phyloP scores from a whole-genome alignment of 2,329 filamentous ascomycete species.

The Cladobotryum mycophilum region DNA sequence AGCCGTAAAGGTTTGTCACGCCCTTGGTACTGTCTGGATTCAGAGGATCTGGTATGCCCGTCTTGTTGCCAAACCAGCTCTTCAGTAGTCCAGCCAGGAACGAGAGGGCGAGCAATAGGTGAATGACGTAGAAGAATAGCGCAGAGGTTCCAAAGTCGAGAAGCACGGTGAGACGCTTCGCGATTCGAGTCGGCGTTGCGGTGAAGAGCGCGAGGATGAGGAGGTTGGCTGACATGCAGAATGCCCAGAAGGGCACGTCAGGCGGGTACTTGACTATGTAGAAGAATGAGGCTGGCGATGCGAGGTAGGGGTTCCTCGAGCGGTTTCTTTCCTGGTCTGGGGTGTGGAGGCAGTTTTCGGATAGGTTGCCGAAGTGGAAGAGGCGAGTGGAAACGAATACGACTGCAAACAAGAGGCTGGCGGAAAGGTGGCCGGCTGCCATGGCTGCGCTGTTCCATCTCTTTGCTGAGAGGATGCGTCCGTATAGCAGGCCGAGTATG shows the following conservation, averaged over 20 bases:
- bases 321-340: slow-evolving; percentile 29
- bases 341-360: slow-evolving; percentile 35
- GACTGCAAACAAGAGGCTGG: slow-evolving; percentile 25
- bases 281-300: slow-evolving; percentile 36
- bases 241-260: slow-evolving; percentile 40
- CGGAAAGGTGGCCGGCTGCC: slow-evolving; percentile 22
- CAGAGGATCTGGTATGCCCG: slow-evolving; percentile 20
- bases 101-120: slow-evolving; percentile 27
- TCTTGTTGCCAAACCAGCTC: slow-evolving; percentile 29
- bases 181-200: slow-evolving; percentile 24
- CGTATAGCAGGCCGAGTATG: slow-evolving; percentile 38
- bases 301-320: slow-evolving; percentile 34
- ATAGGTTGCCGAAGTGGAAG: slow-evolving; percentile 38
- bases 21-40: slow-evolving; percentile 22
- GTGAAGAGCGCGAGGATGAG: slow-evolving; percentile 33
- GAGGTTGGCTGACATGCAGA: slow-evolving; percentile 33
- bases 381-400: slow-evolving; percentile 38
- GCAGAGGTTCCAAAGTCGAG: slow-evolving; percentile 40
- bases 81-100: slow-evolving; percentile 20
- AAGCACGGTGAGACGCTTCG: slow-evolving; percentile 28
- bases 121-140: slow-evolving; percentile 39
- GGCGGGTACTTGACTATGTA: slow-evolving; percentile 43
- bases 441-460: slow-evolving; percentile 24
- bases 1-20: slow-evolving; percentile 33
- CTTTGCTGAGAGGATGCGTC: slow-evolving; percentile 29